Percentiles rank a stretch among this genome's conserved stretches.
Evolutionary conservation across 305 asterid genomes (phyloP).

Genomic region (Plantago lanceolata): DNA sequence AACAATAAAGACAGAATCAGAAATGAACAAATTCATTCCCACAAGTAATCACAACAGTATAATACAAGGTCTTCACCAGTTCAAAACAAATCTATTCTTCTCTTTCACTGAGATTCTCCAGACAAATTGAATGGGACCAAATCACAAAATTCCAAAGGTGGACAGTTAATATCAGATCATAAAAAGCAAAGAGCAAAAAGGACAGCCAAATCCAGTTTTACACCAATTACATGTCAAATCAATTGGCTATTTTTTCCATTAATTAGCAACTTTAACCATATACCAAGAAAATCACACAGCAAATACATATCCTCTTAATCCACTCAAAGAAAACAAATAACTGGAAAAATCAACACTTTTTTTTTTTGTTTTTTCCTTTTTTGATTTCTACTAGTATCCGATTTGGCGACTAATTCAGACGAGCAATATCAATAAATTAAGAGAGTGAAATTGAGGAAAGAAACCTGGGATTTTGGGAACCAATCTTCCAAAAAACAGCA

Average conservation of each 20-base stretch:
- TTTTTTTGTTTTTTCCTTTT: no score
- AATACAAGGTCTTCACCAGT: constrained; percentile 31
- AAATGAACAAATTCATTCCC: constrained; percentile 23
- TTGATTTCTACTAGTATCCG: no score
- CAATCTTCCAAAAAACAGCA: constrained; percentile 97
- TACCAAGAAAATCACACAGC: background rate
- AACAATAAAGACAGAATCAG: constrained; percentile 42
- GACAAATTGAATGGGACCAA: constrained; percentile 49
- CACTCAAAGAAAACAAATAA: constrained; percentile 3
- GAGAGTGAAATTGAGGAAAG: constrained; percentile 29
- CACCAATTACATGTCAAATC: constrained; percentile 38
- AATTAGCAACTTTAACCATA: constrained; percentile 12
- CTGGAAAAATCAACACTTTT: constrained; percentile 26
- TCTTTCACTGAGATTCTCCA: constrained; percentile 46
- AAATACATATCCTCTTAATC: background rate
- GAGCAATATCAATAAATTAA: constrained; percentile 7
- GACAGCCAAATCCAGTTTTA: constrained; percentile 40
- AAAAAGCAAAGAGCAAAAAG: constrained; percentile 25
- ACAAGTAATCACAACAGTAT: constrained; percentile 36
- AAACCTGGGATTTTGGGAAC: constrained; percentile 89
- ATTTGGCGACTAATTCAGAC: no score
- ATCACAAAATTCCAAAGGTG: constrained; percentile 56
- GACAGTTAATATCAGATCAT: constrained; percentile 37
- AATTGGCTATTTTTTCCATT: constrained; percentile 11
- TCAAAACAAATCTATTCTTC: constrained; percentile 35